phyloP scores from a whole-genome alignment of 1,139 yeast genomes.

The Casaregolazyma lundiana region DNA sequence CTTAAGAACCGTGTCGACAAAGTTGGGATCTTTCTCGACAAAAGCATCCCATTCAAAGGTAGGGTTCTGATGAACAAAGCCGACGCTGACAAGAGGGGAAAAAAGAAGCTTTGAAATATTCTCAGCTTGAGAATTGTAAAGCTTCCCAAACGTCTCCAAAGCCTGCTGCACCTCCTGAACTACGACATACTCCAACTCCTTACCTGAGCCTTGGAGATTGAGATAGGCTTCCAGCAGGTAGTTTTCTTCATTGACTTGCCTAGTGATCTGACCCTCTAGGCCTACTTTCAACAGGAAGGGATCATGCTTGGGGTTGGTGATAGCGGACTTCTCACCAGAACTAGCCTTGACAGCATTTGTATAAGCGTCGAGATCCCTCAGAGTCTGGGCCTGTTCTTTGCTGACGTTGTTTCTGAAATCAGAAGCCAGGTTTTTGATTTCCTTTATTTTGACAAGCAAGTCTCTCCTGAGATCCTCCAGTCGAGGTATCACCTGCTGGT shows the following conservation, averaged over 20 bases:
- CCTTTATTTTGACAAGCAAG: conserved; percentile 76
- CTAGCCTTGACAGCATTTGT: conserved; percentile 29
- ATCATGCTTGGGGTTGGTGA: conserved; percentile 52
- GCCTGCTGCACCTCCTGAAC: conserved; percentile 83
- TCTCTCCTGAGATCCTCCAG: conserved; percentile 83
- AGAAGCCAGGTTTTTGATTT: conserved; percentile 71
- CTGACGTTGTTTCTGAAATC: conserved; percentile 76
- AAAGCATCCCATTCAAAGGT: conserved; percentile 88
- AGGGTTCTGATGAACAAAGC: conserved; percentile 74
- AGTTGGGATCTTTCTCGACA: conserved; percentile 65
- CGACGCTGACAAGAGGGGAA: conserved; percentile 57
- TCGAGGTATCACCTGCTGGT: conserved; percentile 67
- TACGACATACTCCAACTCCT: conserved; percentile 83
- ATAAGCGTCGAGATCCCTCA: conserved; percentile 27
- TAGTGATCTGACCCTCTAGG: conserved; percentile 71
- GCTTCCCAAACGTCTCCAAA: conserved; percentile 62
- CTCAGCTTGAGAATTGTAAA: conserved; percentile 29
- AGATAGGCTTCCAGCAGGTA: conserved; percentile 82
- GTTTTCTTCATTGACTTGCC: conserved; percentile 78
- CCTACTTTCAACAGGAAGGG: conserved; percentile 73
- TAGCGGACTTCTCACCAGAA: conserved; percentile 30
- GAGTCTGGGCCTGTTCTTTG: conserved; percentile 62
- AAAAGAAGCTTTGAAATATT: conserved; percentile 42
- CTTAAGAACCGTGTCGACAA: conserved; percentile 70
- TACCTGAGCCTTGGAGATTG: conserved; percentile 83